Conservation (phyloP, 139 green algal species). For the Chlamydomonas sp. region DNA sequence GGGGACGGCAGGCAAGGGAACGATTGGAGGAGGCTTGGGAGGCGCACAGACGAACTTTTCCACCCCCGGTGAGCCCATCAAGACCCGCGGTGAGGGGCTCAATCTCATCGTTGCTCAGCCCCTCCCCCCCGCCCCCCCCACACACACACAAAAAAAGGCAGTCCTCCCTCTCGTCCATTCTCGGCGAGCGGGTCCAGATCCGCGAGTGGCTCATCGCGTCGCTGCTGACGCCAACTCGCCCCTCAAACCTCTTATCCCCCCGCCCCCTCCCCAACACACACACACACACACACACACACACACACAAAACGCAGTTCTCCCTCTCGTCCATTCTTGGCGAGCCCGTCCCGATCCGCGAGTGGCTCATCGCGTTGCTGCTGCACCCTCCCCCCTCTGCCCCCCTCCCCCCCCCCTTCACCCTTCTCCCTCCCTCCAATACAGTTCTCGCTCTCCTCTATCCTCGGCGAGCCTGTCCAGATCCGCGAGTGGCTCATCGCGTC, state of each 20-base stretch:
- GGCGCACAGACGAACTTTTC: background rate
- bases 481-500: conserved; percentile 55
- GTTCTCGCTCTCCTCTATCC: conserved; percentile 41
- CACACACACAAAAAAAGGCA: too few species aligned
- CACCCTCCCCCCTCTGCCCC: conserved; percentile 26
- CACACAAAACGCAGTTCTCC: too few species aligned
- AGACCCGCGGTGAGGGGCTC: too few species aligned
- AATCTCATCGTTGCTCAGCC: too few species aligned
- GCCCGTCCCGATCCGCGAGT: conserved; percentile 42
- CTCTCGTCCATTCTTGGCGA: conserved; percentile 46
- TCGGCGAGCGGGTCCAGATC: conserved; percentile 47
- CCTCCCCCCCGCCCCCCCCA: too few species aligned
- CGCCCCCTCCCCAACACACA: too few species aligned
- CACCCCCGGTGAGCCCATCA: background rate
- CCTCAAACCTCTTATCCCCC: too few species aligned
- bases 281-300: too few species aligned
- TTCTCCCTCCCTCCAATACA: conserved; percentile 23
- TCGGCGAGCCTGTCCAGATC: conserved; percentile 48
- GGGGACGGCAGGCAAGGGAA: too few species aligned
- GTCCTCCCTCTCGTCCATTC: conserved; percentile 40
- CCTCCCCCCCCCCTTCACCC: too few species aligned
- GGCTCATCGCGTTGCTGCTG: conserved; percentile 49
- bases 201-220: conserved; percentile 55
- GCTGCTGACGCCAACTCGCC: conserved; percentile 27
- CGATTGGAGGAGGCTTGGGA: too few species aligned